Base-by-base conservation (phyloP, 768 basidiomycete species). In the Tricholoma sp. region DNA sequence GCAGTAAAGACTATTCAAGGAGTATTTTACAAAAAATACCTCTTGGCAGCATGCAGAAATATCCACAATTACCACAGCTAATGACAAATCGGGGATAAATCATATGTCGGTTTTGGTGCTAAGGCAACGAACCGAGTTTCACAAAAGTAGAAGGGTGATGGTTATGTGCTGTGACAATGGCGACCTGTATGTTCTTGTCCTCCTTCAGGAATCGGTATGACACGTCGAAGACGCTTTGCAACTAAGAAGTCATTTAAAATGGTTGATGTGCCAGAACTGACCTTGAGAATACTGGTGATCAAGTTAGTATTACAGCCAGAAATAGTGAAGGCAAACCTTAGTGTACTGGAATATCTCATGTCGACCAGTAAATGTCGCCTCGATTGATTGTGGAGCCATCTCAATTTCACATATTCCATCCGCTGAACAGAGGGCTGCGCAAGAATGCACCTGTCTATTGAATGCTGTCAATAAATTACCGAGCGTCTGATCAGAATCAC, bases 261-360 rank as follows among this genome's bases (percentile, higher is more conserved):
- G 24, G 5, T n/a, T n/a, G n/a, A n/a, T n/a, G n/a, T n/a, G 8
- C 31, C 8, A 1, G 10, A 21, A 51, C 31, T 18, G 11, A 51
- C 50, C 50, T 51, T 51, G 50, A 51, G 50, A 51, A 51, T 51
- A 51, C 50, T 51, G n/a, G 50, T 51, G 5, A 16, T 8, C 14
- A 3, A 51, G 29, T 35, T 10, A 35, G 12, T 5, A 18, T 51
- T 16, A 32, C 19, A 10, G n/a, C 50, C 60, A 58, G 68, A 18
- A 54, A 82, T 81, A 79, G 73, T 84, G 83, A 2, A 78, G 34
- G 18, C 27, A 24, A 50, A 82, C 85, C 74, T 85, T 86, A 0
- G 85, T 86, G 52, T 83, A 86, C 62, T 82, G 78, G 62, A 85
- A 86, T 0, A 78, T 83, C 58, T 84, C 81, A 50, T 85, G 80